Evolutionary conservation across 176 grass and related monocot genomes (phyloP).

Genomic region (Oryza officinalis): DNA sequence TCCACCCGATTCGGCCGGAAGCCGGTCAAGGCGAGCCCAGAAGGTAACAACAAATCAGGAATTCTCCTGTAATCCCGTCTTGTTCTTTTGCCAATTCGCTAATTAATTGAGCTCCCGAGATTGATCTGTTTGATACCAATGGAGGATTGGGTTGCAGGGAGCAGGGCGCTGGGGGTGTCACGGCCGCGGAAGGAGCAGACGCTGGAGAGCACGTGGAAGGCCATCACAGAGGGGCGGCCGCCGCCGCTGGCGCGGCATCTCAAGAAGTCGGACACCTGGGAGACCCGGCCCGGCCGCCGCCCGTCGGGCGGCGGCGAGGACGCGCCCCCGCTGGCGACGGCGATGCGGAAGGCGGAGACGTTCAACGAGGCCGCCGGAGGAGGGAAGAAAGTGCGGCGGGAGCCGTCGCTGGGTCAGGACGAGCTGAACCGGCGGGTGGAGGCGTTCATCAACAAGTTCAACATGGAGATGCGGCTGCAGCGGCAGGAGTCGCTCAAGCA

Average conservation of each 20-base stretch:
- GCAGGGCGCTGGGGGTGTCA: conserved; percentile 62
- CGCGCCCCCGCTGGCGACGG: neutral
- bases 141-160: conserved; percentile 30
- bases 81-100: neutral
- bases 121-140: neutral
- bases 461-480: conserved; percentile 97
- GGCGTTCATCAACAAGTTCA: conserved; percentile 98
- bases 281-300: conserved; percentile 37
- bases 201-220: conserved; percentile 92
- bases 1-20: conserved; percentile 67
- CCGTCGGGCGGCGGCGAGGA: conserved; percentile 36
- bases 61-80: neutral
- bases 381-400: conserved; percentile 58
- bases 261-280: conserved; percentile 96
- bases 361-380: conserved; percentile 49
- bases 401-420: conserved; percentile 85
- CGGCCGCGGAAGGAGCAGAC: conserved; percentile 69
- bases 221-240: conserved; percentile 85
- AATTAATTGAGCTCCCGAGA: neutral
- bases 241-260: conserved; percentile 83
- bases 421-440: conserved; percentile 89
- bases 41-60: conserved; percentile 48
- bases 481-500: conserved; percentile 86
- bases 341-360: conserved; percentile 80
- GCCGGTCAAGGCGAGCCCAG: conserved; percentile 58